Evolutionary conservation across 148 eudicot genomes (phyloP).

Genomic region (Heliamphora exappendiculata): DNA sequence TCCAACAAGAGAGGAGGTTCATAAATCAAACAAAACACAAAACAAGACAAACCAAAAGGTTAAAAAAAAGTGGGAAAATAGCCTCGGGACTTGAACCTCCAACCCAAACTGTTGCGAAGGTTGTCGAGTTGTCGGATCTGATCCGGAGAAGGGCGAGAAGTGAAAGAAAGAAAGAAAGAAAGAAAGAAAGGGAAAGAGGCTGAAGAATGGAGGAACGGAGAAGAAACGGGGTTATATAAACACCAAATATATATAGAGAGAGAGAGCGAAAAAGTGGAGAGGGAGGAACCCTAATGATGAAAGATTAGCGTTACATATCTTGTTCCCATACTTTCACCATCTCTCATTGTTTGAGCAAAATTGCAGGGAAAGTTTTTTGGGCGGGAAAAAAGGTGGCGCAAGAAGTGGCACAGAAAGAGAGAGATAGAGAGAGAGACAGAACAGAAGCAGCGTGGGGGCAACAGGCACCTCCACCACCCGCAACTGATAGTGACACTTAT

Average conservation of each 20-base stretch:
- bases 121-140: constrained; percentile 21
- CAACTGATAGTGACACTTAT: constrained; percentile 27
- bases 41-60: background rate
- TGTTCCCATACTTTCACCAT: constrained; percentile 19
- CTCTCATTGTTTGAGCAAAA: constrained; percentile 26
- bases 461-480: constrained; percentile 34
- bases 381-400: constrained; percentile 21
- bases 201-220: constrained; percentile 18
- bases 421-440: constrained; percentile 15
- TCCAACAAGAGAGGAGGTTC: background rate
- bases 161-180: background rate
- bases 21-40: constrained; percentile 9
- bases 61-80: background rate
- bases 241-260: background rate
- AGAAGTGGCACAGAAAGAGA: background rate
- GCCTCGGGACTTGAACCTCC: constrained; percentile 33
- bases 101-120: background rate
- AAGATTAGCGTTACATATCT: constrained; percentile 15
- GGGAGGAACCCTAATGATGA: constrained; percentile 31
- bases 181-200: constrained; percentile 3
- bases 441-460: constrained; percentile 19
- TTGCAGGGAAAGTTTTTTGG: constrained; percentile 37
- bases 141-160: constrained; percentile 18
- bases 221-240: constrained; percentile 22
- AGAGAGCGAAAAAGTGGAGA: background rate